Evolutionary conservation across 2,329 filamentous ascomycete species (phyloP), one percentile per base, ranked within the genome.

Genomic region (Beauveria bassiana): DNA sequence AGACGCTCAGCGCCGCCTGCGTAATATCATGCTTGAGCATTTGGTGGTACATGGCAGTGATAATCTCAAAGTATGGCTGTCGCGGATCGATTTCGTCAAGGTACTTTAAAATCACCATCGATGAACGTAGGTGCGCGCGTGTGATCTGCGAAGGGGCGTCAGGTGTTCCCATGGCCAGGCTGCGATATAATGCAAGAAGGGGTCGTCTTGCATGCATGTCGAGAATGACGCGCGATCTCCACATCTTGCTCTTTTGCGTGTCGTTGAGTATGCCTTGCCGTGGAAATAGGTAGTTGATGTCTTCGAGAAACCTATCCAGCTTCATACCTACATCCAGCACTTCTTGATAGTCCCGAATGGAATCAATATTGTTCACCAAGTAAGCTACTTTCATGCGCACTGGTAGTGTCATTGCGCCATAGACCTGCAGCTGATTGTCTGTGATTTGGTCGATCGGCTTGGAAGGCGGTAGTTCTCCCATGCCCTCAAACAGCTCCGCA

Each of bases 121-220:
- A 83, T 0, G 81, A 83, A 55, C 79, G 75, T 42, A 85, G 69
- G 63, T 84, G 84, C 5, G 78, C 74, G 28, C 79, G 76, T 53
- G 79, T 75, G 40, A 84, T 82, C 62, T 82, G 79, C 6, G 75
- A 72, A 12, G 81, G 81, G 2, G 77, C 78, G 59, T 81, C 79
- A 6, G 75, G 69, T 3, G 77, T 74, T n/a, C 80, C 79, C 64
- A 84, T 72, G 5, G 80, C 81, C 66, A 84, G 80, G 2, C 81
- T 81, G 1, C 81, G 76, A 68, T 84, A 84, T 5, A 85, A 71
- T 1, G 79, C 78, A 20, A 84, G 67, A 50, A 84, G 68, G 1
- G 81, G 79, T 2, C 80, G 75, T 8, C 81, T 78, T 9, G 81
- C 76, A 62, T 83, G 80, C 76, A 82, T 81, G 67, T 83, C 81